A percentile compares a stretch with the other conserved stretches of the same genome.
These are phyloP conservation scores for Lunasporangiospora selenospora DNA, from an alignment of 192 early-diverging fungal genomes.

Conservation along the genomic window DNA sequence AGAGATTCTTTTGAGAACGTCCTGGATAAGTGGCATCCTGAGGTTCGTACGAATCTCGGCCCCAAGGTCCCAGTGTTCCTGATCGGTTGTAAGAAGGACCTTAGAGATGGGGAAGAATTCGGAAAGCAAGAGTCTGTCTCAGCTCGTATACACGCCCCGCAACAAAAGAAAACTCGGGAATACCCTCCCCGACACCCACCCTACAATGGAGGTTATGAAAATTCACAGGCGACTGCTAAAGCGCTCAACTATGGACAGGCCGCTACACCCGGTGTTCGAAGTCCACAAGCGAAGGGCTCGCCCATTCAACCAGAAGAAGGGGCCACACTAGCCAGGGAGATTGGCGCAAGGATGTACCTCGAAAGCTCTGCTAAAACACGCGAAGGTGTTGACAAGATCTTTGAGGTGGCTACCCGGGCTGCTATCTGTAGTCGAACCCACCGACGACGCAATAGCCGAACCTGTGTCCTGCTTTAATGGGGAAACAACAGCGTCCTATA, in stretches of 20 bases:
- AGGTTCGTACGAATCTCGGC: conserved; percentile 66
- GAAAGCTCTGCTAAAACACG: conserved; percentile 85
- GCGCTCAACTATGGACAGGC: not conserved
- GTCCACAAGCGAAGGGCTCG: not conserved
- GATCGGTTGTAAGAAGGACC: conserved; percentile 84
- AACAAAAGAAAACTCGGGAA: conserved; percentile 73
- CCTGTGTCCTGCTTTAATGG: conserved; percentile 39
- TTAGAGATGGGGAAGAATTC: too few species aligned
- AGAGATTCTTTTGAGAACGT: conserved; percentile 86
- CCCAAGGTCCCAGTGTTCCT: conserved; percentile 77
- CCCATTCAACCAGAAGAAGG: conserved; percentile 53
- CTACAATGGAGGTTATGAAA: not conserved
- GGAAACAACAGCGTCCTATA: too few species aligned
- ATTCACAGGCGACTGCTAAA: not conserved
- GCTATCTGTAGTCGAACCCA: conserved; percentile 58
- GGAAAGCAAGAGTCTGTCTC: too few species aligned
- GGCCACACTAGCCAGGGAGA: conserved; percentile 69
- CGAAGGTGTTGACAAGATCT: conserved; percentile 84
- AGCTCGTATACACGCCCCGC: too few species aligned
- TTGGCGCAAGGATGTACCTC: conserved; percentile 82
- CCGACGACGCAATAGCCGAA: conserved; percentile 13
- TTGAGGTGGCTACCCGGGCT: conserved; percentile 87
- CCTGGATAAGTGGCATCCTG: conserved; percentile 56
- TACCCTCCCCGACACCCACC: conserved; percentile 64
- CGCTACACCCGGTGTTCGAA: too few species aligned